Base-by-base conservation (phyloP, 108 stramenopile species). In the Nitzschia inconspicua region DNA sequence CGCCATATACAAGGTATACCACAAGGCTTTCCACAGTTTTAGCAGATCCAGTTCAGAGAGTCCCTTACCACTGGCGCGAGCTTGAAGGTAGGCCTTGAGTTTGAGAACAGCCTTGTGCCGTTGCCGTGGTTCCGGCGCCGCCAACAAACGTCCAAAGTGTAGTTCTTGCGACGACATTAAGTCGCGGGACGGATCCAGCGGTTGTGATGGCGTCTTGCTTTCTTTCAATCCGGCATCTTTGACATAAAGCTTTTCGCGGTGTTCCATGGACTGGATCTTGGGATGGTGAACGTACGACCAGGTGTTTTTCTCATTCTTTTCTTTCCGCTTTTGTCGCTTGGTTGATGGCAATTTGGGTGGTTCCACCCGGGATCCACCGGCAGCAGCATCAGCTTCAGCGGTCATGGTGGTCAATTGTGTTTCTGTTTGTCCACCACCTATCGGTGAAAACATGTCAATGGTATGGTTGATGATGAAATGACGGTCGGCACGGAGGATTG, bases 21-120 rank as follows among this genome's bases (percentile, higher is more conserved):
- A 96, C 47, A 96, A 63, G 22, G 85, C 87, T 74, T 96, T 96
- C 93, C 93, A 94, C 28, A 96, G 76, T 64, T 92, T 94, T 60
- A 96, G 47, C 54, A 94, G 61, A 70, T 96, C 96, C 49, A 95
- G 41, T 55, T 93, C 86, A 14, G 79, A 84, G 27, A 94, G 65
- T 14, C 94, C 94, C 10, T 29, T 60, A 60, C 79, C 63, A 55
- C 76, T 85, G 35, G 63, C 78, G 23, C 87, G 64, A 11, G 76
- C 79, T 36, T 68, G 74, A 18, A 94, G 66, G 44, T 94, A 94
- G 14, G 51, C 59, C 29, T 75, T 68, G 27, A 94, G 68, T 46
- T 76, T 73, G 48, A 79, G 56, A 0, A 94, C 84, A 11, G 93
- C 87, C 1, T 40, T 59, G 47, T 94, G 93, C 13, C 93, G 80